Evolutionary conservation across 371 early-diverging fungal species (phyloP), one percentile per base, ranked within the genome.

Genomic region (Globomyces sp.): DNA sequence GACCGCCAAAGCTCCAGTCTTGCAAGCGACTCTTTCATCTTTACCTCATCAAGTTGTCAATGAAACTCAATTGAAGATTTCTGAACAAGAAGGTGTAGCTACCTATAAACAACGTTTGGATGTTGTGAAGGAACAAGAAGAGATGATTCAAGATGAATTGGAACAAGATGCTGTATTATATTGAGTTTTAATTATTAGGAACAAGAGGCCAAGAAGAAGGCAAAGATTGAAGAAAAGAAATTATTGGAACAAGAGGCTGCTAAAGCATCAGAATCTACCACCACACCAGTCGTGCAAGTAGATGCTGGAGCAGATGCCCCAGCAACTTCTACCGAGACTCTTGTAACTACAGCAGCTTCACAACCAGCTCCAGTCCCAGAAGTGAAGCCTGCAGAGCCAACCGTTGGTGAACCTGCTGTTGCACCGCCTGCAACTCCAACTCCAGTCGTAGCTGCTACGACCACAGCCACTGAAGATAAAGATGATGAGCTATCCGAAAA

Each of bases 41-140:
- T 82, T 98, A 71, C 97, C 98, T 3, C 91, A 95, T 64, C 90
- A 90, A 68, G 81, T 95, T 65, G 87, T 94, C 24, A 73, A 73
- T 66, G 67, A 95, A 77, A 90, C 94, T 0, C 89, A 93, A 66
- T 75, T 95, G 69, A 87, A 92, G 63, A 84, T 93, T n/a, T 83
- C 91, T 1, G 95, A 96, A 66, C 84, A 85, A 63, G 88, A 88
- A 13, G 96, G 95, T 63, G 86, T 85, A 37, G 92, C 93, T 47
- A 93, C 96, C n/a, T 85, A 87, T 65, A 91, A 93, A 79, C 94
- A 95, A 73, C 89, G 92, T 77, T 80, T 97, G 50, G 92, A 94
- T 67, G 94, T 95, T 9, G 75, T 97, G 65, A 89, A 94, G 69
- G 91, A 96, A 74, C 96, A 96, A 77, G 94, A 96, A 74, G 95